Evolutionary conservation across 371 early-diverging fungal species (phyloP).

Genomic region (Choanephora cucurbitarum): DNA sequence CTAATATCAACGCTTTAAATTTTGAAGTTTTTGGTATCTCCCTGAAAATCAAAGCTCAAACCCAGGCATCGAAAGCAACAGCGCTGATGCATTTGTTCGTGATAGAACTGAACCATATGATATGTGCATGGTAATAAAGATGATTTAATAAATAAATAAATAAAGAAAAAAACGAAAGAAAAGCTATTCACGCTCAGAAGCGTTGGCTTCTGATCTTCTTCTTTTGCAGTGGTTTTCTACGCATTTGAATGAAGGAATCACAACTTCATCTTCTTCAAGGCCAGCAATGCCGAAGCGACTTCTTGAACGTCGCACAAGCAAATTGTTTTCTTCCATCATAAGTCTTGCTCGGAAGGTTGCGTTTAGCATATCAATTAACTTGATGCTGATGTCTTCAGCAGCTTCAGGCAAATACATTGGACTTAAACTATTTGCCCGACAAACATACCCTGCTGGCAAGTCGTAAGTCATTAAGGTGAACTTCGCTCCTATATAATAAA

Average conservation of each 20-base stretch:
- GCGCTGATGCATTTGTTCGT: too few species aligned
- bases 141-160: too few species aligned
- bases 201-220: too few species aligned
- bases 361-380: slow-evolving; percentile 13
- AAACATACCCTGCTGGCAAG: slow-evolving; percentile 22
- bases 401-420: slow-evolving; percentile 19
- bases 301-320: slow-evolving; percentile 6
- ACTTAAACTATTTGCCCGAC: slow-evolving; percentile 17
- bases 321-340: slow-evolving; percentile 20
- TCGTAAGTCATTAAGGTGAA: slow-evolving; percentile 18
- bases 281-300: slow-evolving; percentile 6
- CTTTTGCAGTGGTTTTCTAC: too few species aligned
- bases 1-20: too few species aligned
- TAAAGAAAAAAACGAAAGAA: too few species aligned
- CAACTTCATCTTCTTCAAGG: slow-evolving; percentile 9
- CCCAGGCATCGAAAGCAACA: too few species aligned
- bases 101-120: too few species aligned
- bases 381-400: slow-evolving; percentile 20
- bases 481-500: slow-evolving; percentile 21
- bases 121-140: too few species aligned
- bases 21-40: too few species aligned
- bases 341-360: slow-evolving; percentile 14
- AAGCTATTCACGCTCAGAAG: too few species aligned
- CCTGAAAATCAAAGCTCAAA: too few species aligned
- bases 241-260: background rate